These are phyloP conservation scores for Coemansia sp. DNA, from an alignment of 192 early-diverging fungal genomes.

Conservation along the genomic window DNA sequence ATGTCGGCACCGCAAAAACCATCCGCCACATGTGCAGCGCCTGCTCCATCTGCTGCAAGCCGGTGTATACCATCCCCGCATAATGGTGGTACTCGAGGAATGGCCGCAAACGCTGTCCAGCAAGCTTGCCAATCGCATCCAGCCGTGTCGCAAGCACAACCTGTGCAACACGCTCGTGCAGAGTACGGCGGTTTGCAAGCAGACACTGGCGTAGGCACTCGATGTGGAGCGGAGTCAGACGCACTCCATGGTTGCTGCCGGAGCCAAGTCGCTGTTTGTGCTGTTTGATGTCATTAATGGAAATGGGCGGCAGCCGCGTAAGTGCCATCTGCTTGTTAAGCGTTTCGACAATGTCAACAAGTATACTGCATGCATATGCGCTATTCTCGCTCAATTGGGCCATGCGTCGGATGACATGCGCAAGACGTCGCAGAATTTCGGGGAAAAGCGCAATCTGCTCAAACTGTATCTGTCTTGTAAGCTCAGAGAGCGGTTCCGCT, in stretches of 20 bases:
- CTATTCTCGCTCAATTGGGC: background rate
- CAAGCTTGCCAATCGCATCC: constrained; percentile 25
- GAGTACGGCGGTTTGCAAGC: constrained; percentile 19
- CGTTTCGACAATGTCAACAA: constrained; percentile 21
- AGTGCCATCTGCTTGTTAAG: constrained; percentile 26
- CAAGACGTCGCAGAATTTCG: constrained; percentile 27
- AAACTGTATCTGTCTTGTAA: constrained; percentile 9
- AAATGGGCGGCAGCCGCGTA: constrained; percentile 3
- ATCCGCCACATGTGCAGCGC: constrained; percentile 38
- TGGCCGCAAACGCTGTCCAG: constrained; percentile 9
- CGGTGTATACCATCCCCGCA: constrained; percentile 46
- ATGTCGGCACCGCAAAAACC: constrained; percentile 39
- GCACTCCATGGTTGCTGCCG: constrained; percentile 18
- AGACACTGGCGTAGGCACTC: constrained; percentile 44
- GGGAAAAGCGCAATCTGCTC: constrained; percentile 19
- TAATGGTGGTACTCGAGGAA: constrained; percentile 41
- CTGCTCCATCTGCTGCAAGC: constrained; percentile 11
- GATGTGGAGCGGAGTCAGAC: constrained; percentile 39
- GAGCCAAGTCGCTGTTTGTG: constrained; percentile 10
- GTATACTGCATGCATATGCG: constrained; percentile 11
- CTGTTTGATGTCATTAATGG: background rate
- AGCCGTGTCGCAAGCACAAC: constrained; percentile 13
- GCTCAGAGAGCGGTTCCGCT: constrained; percentile 5
- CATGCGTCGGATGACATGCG: constrained; percentile 1
- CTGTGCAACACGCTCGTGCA: constrained; percentile 18